phyloP scores from a whole-genome alignment of 306 rosid genomes.

The Vigna nakashimae region DNA sequence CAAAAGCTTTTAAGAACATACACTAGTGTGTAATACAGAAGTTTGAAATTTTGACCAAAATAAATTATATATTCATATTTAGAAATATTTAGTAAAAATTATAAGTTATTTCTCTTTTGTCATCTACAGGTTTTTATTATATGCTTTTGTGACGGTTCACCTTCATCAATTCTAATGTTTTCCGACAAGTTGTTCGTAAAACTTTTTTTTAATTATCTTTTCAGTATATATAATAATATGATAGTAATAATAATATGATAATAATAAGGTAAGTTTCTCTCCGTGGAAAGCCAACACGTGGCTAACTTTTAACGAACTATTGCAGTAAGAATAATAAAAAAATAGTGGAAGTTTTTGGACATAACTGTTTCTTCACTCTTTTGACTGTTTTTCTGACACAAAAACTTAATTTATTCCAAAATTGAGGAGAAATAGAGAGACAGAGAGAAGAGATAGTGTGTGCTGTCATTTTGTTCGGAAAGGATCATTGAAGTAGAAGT shows the following conservation, averaged over 20 bases:
- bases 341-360: conserved; percentile 6
- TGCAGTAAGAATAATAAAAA: conserved; percentile 23
- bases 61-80: not conserved
- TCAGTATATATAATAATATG: not conserved
- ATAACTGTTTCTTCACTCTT: conserved; percentile 36
- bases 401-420: conserved; percentile 23
- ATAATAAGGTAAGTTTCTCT: not conserved
- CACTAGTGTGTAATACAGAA: not conserved
- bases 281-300: not conserved
- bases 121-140: not conserved
- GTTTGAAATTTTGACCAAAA: not conserved
- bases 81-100: not conserved
- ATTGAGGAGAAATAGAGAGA: conserved; percentile 36
- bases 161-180: conserved; percentile 14
- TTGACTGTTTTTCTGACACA: conserved; percentile 42
- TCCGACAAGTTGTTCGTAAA: not conserved
- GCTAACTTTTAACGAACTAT: conserved; percentile 45
- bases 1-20: not conserved
- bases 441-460: conserved; percentile 24
- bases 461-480: conserved; percentile 42
- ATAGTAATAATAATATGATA: not conserved
- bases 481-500: conserved; percentile 40
- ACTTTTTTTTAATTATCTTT: not conserved
- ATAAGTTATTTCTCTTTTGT: too few species aligned
- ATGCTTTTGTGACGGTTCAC: not conserved